Evolutionary conservation across 2,329 filamentous ascomycete species (phyloP), one percentile per base, ranked within the genome.

Genomic region (Trichoderma simmonsii): DNA sequence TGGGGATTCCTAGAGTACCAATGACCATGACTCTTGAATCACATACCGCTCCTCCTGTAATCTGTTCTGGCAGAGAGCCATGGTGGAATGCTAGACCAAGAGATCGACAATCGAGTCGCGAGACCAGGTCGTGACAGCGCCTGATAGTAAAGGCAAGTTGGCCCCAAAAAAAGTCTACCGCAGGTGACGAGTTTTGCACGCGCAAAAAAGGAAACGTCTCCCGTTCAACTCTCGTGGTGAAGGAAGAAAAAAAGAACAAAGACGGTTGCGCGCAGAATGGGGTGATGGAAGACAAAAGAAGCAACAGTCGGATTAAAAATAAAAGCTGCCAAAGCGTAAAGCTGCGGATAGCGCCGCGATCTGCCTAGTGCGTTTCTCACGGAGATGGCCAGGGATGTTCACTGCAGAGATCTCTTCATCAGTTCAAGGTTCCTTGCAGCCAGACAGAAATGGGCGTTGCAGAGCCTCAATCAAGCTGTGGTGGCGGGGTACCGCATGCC

Each of bases 61-160:
- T 73, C 95, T 89, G 80, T 97, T 97, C 79, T 92, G 90, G 80
- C 94, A 97, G 67, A 98, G 88, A 77, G 94, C 92, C 94, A 97
- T 97, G 21, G 34, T 64, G 60, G 14, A 32, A 26, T 34, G 30
- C 36, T 26, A 60, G 9, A 54, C 15, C 36, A 15, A 57, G 32
- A 24, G 34, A 48, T 43, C 32, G 51, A 28, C 21, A 62, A 56
- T 43, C 34, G 28, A 24, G 36, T 34, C 39, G 60, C 66, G 32
- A 70, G 63, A 54, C 21, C 32, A 32, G 8, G 15, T 26, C 24
- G 67, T 60, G 6, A 21, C 34, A 24, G 59, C 26, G 59, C 9
- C 28, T 32, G 57, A 2, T 64, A 5, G 60, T 18, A 70, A 34
- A 32, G 51, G 26, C 57, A 39, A 56, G 28, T 28, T 24, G 60